Evolutionary conservation across 2,329 filamentous ascomycete genomes (phyloP).

Genomic region (Xylaria sp.): DNA sequence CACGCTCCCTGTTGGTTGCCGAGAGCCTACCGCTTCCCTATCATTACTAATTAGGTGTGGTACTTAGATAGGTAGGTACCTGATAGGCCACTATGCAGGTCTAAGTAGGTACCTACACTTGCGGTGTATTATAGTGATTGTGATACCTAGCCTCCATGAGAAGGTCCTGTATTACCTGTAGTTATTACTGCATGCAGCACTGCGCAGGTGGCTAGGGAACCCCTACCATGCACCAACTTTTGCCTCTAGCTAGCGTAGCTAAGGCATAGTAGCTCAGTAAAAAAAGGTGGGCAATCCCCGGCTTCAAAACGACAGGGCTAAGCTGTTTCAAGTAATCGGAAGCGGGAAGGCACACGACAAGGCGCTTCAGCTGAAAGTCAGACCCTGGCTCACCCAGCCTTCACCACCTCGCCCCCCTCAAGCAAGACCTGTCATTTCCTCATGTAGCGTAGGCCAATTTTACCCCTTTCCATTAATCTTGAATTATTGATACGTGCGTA

Average conservation of each 20-base stretch:
- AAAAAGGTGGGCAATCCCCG: constrained; percentile 9
- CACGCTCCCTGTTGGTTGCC: constrained; percentile 3
- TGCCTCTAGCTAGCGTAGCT: neutral
- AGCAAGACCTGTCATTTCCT: constrained; percentile 10
- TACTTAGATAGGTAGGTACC: neutral
- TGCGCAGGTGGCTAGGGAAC: neutral
- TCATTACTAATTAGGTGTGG: neutral
- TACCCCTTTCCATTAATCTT: constrained; percentile 8
- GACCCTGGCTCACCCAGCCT: constrained; percentile 26
- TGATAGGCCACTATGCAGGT: neutral
- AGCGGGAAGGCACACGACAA: constrained; percentile 23
- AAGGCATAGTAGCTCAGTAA: neutral
- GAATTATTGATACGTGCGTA: neutral
- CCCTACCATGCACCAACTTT: neutral
- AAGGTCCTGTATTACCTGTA: neutral
- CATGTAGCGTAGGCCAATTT: constrained; percentile 2
- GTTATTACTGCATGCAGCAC: neutral
- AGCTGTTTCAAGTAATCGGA: constrained; percentile 24
- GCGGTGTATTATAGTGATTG: neutral
- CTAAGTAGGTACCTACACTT: neutral
- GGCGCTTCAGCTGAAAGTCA: constrained; percentile 31
- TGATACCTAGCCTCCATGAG: neutral
- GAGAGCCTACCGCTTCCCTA: neutral
- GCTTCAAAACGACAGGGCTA: constrained; percentile 8
- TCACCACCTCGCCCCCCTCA: neutral